Base-by-base conservation (phyloP, 164 flowering plant species). In the Cinnamomum chago region DNA sequence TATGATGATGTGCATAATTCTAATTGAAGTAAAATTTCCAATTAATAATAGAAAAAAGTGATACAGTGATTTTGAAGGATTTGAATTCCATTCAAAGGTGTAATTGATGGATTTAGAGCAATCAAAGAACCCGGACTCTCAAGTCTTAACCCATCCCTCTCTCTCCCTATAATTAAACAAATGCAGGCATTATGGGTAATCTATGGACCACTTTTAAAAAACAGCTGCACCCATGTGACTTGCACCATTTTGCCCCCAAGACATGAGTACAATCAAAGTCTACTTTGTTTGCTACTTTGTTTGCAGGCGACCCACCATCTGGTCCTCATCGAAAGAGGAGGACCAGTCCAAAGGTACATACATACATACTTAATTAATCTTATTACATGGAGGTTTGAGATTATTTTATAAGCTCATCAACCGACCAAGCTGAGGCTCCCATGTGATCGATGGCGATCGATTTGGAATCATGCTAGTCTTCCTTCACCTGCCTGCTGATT, bases 391-490 rank as follows among this genome's bases (percentile, higher is more conserved):
- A 55, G n/a, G 15, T 55, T 17, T 55, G 60, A 55, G 81, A 76
- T 71, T 82, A 80, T 70, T 79, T 80, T 80, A 74, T 67, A 52
- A 14, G 33, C 67, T 77, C 76, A 86, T 76, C 78, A 76, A 84
- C 88, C 88, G 88, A 87, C 88, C 89, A 81, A 78, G 76, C 73
- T 74, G 75, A 80, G 83, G 82, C 75, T 73, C 73, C 83, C 94
- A 88, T 83, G 90, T 87, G 90, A 82, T 72, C 67, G 90, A 85
- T 80, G 68, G 84, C 71, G 87, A 88, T 83, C 24, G 72, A 17
- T 81, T 84, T 84, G 82, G 87, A 82, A 82, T 77, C 77, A 65
- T 81, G 62, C 35, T 62, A 15, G 78, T 75, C 81, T 77, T 81
- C 18, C 70, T 68, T 75, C 82, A 68, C 75, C 84, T 70, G 68